Evolutionary conservation across 2,329 filamentous ascomycete species (phyloP), one percentile per base, ranked within the genome.

Genomic region (Aspergillus felis): DNA sequence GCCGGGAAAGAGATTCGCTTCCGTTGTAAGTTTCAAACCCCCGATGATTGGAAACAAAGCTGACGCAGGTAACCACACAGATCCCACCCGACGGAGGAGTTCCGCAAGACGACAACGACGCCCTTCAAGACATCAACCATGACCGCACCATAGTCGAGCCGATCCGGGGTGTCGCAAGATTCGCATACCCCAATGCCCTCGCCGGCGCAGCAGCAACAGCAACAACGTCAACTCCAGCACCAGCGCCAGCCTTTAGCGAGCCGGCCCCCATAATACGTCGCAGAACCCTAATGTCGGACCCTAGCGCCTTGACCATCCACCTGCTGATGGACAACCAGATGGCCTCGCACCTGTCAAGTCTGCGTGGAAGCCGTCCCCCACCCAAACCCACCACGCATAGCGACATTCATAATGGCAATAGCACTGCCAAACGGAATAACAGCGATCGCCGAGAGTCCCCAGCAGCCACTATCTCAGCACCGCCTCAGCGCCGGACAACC

Each of bases 1-100:
- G 72, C 76, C 78, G 5, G 77, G 78, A 4, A 76, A 74, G 29
- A 74, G 73, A 25, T 76, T 73, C 59, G 69, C 72, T 3, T 58
- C 60, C 17, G 61, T 61, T 44, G 67, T 68, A 61, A 42, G 63
- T 60, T 20, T 38, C 38, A 29, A n/a, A 20, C 32, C 7, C 2
- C 20, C 41, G 10, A 22, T 24, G 8, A 44, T 12, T 22, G 41
- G 8, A 9, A 44, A 10, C 7, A 12, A 6, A 44, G 7, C 10
- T 24, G n/a, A 24, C 53, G 14, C 48, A 57, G 24, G 60, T 44
- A 20, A 41, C 14, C 17, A 6, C 28, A 65, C 28, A 66, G 63
- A 57, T 64, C 6, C 58, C 62, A 4, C 56, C 61, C 8, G 63
- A 66, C 24, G 58, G 61, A 20, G 63, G 59, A 50, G 14, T 53